Evolutionary conservation across 2,329 filamentous ascomycete species (phyloP).

Genomic region (Xylaria sp.): DNA sequence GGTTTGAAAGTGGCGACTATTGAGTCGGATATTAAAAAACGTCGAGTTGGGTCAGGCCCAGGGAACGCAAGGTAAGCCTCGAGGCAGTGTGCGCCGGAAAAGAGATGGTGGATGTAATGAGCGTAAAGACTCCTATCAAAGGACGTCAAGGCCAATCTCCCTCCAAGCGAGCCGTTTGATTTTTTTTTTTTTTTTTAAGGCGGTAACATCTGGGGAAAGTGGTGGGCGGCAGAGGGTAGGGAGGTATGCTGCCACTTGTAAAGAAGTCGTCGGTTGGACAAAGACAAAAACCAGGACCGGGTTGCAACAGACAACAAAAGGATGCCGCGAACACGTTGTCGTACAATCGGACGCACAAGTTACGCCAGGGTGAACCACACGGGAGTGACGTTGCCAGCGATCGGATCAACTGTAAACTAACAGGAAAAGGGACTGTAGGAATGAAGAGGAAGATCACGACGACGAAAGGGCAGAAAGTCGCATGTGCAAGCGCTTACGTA

Average conservation of each 20-base stretch:
- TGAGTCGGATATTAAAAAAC: slow-evolving; percentile 3
- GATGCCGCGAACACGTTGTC: slow-evolving; percentile 5
- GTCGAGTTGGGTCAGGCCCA: not conserved
- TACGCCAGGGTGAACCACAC: not conserved
- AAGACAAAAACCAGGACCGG: slow-evolving; percentile 17
- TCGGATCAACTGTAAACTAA: not conserved
- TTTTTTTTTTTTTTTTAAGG: slow-evolving; percentile 8
- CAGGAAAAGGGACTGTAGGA: not conserved
- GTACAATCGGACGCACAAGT: slow-evolving; percentile 12
- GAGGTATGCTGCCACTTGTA: slow-evolving; percentile 11
- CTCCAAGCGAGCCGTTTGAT: slow-evolving; percentile 13
- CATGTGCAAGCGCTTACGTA: not conserved
- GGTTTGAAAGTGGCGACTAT: slow-evolving; percentile 2
- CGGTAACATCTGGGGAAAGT: slow-evolving; percentile 17
- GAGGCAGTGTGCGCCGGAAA: slow-evolving; percentile 11
- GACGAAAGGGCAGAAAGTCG: not conserved
- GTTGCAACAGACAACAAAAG: slow-evolving; percentile 5
- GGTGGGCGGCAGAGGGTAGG: slow-evolving; percentile 5
- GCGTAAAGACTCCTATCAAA: slow-evolving; percentile 54
- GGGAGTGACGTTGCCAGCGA: slow-evolving; percentile 6
- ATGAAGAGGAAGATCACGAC: not conserved
- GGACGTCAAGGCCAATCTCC: slow-evolving; percentile 45
- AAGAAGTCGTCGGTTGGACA: slow-evolving; percentile 25
- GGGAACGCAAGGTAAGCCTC: not conserved
- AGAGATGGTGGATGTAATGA: slow-evolving; percentile 42